These are phyloP conservation scores for Leishmania lainsoni DNA, from an alignment of 208 protist species.

Conservation along the genomic window DNA sequence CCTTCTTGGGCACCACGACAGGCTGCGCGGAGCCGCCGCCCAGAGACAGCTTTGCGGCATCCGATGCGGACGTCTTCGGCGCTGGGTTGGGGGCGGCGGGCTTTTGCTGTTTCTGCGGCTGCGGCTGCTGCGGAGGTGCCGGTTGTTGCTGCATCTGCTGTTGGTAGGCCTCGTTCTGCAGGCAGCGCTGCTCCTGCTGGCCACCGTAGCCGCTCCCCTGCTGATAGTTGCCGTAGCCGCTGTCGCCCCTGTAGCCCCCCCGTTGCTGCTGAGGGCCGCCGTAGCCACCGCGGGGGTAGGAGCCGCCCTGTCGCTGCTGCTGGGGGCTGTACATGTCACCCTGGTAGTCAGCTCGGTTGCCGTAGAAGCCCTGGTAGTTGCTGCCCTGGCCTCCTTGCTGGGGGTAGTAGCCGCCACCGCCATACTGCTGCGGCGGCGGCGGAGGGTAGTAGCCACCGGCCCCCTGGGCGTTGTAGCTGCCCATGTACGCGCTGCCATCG, in stretches of 20 bases:
- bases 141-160: slow-evolving; percentile 23
- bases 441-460: slow-evolving; percentile 37
- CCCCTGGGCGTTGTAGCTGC: slow-evolving; percentile 15
- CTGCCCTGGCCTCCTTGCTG: neutral
- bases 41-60: slow-evolving; percentile 64
- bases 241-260: slow-evolving; percentile 15
- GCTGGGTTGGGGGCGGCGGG: slow-evolving; percentile 7
- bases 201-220: slow-evolving; percentile 21
- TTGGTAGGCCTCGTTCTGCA: slow-evolving; percentile 17
- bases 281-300: slow-evolving; percentile 26
- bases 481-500: neutral
- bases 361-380: slow-evolving; percentile 24
- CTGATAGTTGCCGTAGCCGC: slow-evolving; percentile 9
- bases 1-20: slow-evolving; percentile 63
- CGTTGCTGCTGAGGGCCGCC: slow-evolving; percentile 13
- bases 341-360: slow-evolving; percentile 4
- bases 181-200: slow-evolving; percentile 28
- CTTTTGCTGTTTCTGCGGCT: slow-evolving; percentile 14
- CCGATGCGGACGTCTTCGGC: slow-evolving; percentile 21
- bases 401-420: slow-evolving; percentile 40
- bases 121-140: slow-evolving; percentile 4
- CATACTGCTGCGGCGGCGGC: slow-evolving; percentile 15
- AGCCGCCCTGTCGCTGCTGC: slow-evolving; percentile 13
- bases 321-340: slow-evolving; percentile 7
- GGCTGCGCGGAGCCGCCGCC: slow-evolving; percentile 40